Base-by-base conservation (phyloP, 2,329 filamentous ascomycete species). In the Lizonia empirigonia region DNA sequence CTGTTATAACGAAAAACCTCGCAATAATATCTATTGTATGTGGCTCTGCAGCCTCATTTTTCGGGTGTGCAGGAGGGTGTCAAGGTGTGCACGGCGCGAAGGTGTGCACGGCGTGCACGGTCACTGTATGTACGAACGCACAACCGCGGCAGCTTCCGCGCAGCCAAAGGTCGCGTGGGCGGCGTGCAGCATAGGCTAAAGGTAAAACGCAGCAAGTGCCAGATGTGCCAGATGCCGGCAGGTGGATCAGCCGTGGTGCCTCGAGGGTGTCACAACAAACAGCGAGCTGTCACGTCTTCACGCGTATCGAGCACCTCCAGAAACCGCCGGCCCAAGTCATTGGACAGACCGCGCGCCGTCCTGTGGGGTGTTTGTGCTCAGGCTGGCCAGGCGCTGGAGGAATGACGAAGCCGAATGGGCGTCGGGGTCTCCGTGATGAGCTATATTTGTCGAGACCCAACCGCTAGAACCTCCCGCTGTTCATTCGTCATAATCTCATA, bases 141-240 rank as follows among this genome's bases (percentile, higher is more conserved):
- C 47, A 34, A 19, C 38, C 52, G 37, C 41, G 39, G 42, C 19
- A 20, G 20, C 44, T 53, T 42, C 47, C 47, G 51, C 39, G 44
- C 42, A 54, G 44, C 32, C 34, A 44, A 9, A 18, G 36, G 41
- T 49, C 44, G 58, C 51, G 37, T 52, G 49, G 52, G 50, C 26
- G 33, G 56, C 45, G 36, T 48, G 44, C 44, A 47, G 49, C 49
- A 50, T 55, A 55, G 45, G 55, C 42, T 57, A 52, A 44, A 49
- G 29, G 44, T 45, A 52, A 52, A 52, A 52, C 42, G 35, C 55
- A 39, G 46, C 36, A 47, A 54, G 63, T 62, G 65, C 63, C 60
- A 67, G 60, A 56, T 56, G 63, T 62, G 65, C 63, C 60, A 67
- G 60, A 56, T 56, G 55, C 37, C 29, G 42, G 46, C 56, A 51